Evolutionary conservation across 257 asterid genomes (phyloP).

Genomic region (Solanum microdontum): DNA sequence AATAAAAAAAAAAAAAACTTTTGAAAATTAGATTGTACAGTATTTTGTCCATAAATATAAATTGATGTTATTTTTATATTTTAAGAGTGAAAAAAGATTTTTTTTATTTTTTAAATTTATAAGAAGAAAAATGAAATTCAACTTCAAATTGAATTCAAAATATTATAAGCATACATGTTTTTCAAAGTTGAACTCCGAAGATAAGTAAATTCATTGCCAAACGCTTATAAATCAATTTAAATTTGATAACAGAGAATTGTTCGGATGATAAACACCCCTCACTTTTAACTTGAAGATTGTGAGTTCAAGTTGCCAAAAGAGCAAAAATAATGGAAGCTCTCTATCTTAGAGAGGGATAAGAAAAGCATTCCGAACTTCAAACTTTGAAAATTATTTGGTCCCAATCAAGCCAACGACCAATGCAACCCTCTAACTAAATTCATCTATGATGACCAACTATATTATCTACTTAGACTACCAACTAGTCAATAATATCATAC

Average conservation of each 20-base stretch:
- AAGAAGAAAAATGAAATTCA: too few species aligned
- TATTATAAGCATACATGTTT: too few species aligned
- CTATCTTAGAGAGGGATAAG: neutral
- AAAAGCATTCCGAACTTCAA: neutral
- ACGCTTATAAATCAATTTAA: too few species aligned
- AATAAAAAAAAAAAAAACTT: too few species aligned
- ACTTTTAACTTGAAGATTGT: too few species aligned
- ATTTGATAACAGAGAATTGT: neutral
- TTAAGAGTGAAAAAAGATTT: too few species aligned
- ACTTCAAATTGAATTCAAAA: too few species aligned
- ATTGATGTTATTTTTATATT: too few species aligned
- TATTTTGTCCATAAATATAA: too few species aligned
- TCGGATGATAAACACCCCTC: rapidly evolving
- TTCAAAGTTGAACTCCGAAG: neutral
- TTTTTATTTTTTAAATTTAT: too few species aligned
- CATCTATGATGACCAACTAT: neutral
- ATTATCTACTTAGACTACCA: neutral
- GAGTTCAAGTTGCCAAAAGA: rapidly evolving
- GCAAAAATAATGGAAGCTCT: too few species aligned
- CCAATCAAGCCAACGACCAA: neutral
- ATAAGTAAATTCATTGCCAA: too few species aligned
- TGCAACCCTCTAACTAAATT: neutral
- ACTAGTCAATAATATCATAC: neutral
- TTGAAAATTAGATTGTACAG: neutral
- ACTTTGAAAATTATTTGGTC: neutral